Evolutionary conservation across 2,329 filamentous ascomycete species (phyloP).

Genomic region (Orbilia blumenaviensis): DNA sequence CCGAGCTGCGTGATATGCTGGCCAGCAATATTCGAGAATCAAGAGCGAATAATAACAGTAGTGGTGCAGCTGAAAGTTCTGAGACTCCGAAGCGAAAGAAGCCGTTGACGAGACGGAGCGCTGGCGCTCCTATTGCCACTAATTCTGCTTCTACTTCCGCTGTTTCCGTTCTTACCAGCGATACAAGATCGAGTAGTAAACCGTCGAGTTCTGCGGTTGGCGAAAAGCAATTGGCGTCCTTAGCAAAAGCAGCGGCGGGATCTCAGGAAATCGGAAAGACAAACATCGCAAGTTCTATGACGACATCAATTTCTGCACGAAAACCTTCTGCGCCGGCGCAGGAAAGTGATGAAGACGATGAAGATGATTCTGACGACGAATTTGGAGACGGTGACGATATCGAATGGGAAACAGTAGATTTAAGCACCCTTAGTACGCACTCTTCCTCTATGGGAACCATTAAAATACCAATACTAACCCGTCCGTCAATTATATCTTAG

Average conservation of each 20-base stretch:
- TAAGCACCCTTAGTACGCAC: conserved; percentile 60
- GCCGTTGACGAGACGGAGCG: conserved; percentile 33
- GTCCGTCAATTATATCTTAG: not conserved
- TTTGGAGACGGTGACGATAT: conserved; percentile 65
- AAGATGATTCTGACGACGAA: conserved; percentile 57
- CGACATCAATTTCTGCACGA: not conserved
- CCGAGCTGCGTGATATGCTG: conserved; percentile 3
- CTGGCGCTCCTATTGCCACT: not conserved
- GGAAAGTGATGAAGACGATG: conserved; percentile 1
- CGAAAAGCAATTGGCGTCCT: not conserved
- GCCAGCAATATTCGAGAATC: conserved; percentile 12
- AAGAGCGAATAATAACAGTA: not conserved
- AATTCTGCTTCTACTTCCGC: not conserved
- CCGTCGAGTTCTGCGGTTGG: not conserved
- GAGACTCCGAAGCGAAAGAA: conserved; percentile 31
- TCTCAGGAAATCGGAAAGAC: not conserved
- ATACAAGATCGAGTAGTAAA: not conserved
- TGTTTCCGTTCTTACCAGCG: not conserved
- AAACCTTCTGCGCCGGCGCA: not conserved
- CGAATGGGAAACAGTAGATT: conserved; percentile 72
- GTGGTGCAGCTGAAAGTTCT: not conserved
- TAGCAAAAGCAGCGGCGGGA: not conserved
- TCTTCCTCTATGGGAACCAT: conserved; percentile 55
- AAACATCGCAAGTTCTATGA: not conserved
- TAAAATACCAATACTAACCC: conserved; percentile 10